A percentile compares a stretch with the other conserved stretches of the same genome.
Conservation (phyloP, 768 basidiomycete species). For the Boletus rubropictus region DNA sequence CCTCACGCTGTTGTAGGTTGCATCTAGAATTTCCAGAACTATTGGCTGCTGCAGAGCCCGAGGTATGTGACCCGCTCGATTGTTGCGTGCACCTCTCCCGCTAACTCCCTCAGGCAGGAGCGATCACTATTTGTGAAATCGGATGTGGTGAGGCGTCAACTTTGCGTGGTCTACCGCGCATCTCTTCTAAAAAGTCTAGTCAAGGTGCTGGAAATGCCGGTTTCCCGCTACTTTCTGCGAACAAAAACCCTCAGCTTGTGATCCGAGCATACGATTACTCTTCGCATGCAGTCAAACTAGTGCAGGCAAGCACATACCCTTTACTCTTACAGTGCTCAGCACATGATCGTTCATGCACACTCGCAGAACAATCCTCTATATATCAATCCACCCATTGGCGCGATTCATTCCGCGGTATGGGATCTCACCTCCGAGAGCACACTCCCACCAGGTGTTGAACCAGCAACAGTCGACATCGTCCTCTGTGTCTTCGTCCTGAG, state of each 20-base stretch:
- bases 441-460: conserved; percentile 58
- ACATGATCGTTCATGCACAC: neutral
- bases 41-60: conserved; percentile 56
- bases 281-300: conserved; percentile 78
- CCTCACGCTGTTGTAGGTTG: conserved; percentile 46
- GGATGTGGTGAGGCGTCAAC: conserved; percentile 68
- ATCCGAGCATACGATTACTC: conserved; percentile 91
- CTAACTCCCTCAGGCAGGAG: conserved; percentile 59
- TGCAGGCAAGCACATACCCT: conserved; percentile 53
- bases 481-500: conserved; percentile 93
- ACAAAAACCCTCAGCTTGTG: conserved; percentile 70
- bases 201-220: conserved; percentile 92
- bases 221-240: conserved; percentile 80
- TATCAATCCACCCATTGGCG: conserved; percentile 56
- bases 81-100: neutral
- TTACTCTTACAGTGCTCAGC: neutral
- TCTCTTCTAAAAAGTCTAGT: conserved; percentile 4
- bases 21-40: conserved; percentile 94
- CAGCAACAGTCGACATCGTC: conserved; percentile 75
- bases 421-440: conserved; percentile 66
- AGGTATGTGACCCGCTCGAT: conserved; percentile 38
- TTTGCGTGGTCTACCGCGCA: neutral
- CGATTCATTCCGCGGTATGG: conserved; percentile 81
- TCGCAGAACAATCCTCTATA: conserved; percentile 69
- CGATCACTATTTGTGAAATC: conserved; percentile 72